phyloP scores from a whole-genome alignment of 2,329 filamentous ascomycete genomes.

The Ciborinia camelliae region DNA sequence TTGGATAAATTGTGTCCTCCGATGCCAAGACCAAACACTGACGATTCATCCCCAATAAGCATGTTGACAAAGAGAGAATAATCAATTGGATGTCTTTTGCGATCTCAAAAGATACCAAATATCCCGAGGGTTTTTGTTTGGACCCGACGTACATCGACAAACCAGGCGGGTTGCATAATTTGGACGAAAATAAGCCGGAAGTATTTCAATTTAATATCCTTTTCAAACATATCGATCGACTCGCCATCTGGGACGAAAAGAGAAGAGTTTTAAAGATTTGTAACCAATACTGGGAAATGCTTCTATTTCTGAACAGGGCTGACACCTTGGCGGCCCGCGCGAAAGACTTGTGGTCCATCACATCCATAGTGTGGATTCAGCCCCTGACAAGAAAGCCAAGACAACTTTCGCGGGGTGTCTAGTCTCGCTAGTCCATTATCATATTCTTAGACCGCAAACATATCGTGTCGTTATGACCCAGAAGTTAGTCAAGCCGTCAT shows the following conservation, averaged over 20 bases:
- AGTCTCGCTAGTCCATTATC: slow-evolving; percentile 4
- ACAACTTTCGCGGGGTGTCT: background rate
- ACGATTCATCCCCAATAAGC: slow-evolving; percentile 6
- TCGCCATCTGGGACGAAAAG: slow-evolving; percentile 2
- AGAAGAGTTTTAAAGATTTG: background rate
- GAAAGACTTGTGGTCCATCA: slow-evolving; percentile 9
- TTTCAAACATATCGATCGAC: background rate
- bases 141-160: background rate
- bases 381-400: background rate
- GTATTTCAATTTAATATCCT: slow-evolving; percentile 10
- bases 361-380: background rate
- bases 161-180: slow-evolving; percentile 4
- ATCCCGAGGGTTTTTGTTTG: slow-evolving; percentile 4
- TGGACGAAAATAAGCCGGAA: slow-evolving; percentile 20
- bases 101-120: slow-evolving; percentile 1
- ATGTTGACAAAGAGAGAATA: background rate
- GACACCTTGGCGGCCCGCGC: slow-evolving; percentile 6
- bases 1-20: slow-evolving; percentile 6
- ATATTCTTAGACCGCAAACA: background rate
- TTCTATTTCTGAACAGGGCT: slow-evolving; percentile 3
- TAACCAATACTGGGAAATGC: background rate
- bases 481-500: background rate
- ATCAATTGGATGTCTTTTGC: background rate
- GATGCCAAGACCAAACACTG: background rate
- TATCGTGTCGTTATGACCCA: background rate